Evolutionary conservation across 345 rosid genomes (phyloP).

Genomic region (Mangifera indica): DNA sequence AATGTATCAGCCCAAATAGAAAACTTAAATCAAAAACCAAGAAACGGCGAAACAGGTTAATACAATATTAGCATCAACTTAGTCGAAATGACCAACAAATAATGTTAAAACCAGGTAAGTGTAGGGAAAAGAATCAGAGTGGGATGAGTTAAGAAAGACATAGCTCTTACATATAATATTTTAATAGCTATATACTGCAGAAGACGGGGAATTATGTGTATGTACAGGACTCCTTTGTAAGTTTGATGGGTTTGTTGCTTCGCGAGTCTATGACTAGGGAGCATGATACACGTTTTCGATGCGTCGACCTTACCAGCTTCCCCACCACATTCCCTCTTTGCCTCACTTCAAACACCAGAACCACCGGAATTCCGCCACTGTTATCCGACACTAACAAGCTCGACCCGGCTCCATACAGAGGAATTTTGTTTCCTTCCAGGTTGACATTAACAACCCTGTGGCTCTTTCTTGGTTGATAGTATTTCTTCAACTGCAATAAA

Average conservation of each 20-base stretch:
- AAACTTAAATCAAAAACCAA: too few relatives aligned
- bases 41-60: too few relatives aligned
- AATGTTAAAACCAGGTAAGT: too few relatives aligned
- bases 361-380: slow-evolving; percentile 51
- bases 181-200: background rate
- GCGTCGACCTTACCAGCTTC: slow-evolving; percentile 62
- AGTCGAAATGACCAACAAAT: too few relatives aligned
- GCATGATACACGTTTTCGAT: slow-evolving; percentile 50
- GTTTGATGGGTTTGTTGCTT: slow-evolving; percentile 48
- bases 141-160: background rate
- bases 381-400: slow-evolving; percentile 38
- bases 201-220: slow-evolving; percentile 14
- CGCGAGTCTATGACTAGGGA: slow-evolving; percentile 51
- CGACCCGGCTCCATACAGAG: slow-evolving; percentile 82
- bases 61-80: too few relatives aligned
- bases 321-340: slow-evolving; percentile 79
- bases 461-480: slow-evolving; percentile 83
- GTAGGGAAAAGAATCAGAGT: too few relatives aligned
- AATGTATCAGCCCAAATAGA: too few relatives aligned
- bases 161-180: background rate
- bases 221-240: slow-evolving; percentile 39
- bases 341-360: slow-evolving; percentile 52
- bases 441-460: slow-evolving; percentile 39
- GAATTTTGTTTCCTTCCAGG: slow-evolving; percentile 54
- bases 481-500: slow-evolving; percentile 56